These are phyloP conservation scores for Penicillium manginii DNA, from an alignment of 495 filamentous ascomycete genomes.

Conservation along the genomic window DNA sequence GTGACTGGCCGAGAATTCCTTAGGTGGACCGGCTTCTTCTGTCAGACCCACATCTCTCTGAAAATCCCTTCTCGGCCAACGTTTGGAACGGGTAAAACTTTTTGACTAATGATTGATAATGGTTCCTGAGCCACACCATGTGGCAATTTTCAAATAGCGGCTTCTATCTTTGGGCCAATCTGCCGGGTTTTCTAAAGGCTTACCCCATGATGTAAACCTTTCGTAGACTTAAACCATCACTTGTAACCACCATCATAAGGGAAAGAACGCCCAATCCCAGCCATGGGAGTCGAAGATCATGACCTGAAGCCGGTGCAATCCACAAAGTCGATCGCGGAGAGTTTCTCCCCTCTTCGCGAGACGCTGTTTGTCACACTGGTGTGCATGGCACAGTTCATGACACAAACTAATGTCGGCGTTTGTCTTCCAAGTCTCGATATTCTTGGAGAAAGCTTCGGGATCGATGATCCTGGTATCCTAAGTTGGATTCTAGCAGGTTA, in stretches of 20 bases:
- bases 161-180: too few species aligned
- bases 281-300: conserved; percentile 7
- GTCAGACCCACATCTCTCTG: not conserved
- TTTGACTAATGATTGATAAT: not conserved
- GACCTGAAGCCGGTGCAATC: conserved; percentile 19
- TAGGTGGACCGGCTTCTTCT: too few species aligned
- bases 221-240: not conserved
- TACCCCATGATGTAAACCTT: not conserved
- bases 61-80: not conserved
- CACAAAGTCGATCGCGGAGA: conserved; percentile 26
- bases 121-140: not conserved
- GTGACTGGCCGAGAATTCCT: too few species aligned
- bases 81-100: not conserved
- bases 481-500: conserved; percentile 63
- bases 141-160: too few species aligned
- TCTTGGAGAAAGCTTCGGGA: conserved; percentile 51
- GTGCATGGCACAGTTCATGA: conserved; percentile 43
- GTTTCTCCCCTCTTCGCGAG: conserved; percentile 29
- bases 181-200: not conserved
- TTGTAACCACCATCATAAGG: not conserved
- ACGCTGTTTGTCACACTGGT: conserved; percentile 31
- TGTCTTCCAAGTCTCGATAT: conserved; percentile 43
- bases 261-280: not conserved
- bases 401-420: conserved; percentile 33
- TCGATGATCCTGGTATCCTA: conserved; percentile 41